Evolutionary conservation across 805 yeast species (phyloP), one percentile per base, ranked within the genome.

Genomic region (Kregervanrija pseudodelftensis): DNA sequence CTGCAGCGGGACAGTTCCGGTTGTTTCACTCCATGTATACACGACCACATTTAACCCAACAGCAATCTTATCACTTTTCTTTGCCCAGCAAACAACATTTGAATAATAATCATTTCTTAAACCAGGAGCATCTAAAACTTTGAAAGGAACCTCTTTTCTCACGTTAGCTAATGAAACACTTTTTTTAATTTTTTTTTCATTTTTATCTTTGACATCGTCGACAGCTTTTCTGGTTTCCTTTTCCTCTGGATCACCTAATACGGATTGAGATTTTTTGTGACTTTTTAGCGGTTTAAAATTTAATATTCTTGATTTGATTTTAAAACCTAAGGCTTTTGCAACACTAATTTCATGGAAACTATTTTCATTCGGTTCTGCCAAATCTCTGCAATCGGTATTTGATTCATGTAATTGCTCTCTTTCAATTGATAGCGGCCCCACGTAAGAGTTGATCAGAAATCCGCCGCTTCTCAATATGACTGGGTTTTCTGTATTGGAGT

Each of bases 41-140:
- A 76, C 81, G 4, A 72, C 63, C 3, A 67, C 55, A 0, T 78
- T 81, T 31, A 86, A 64, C 0, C 90, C 96, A 1, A 87, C 87
- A 0, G 82, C 81, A 0, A 86, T 65, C 17, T 66, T 67, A 36
- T 69, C 70, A 1, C 77, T 63, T 12, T 52, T 53, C 8, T 57
- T 58, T 0, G 89, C 78, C 95, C 95, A 87, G 5, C 87, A 74
- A 0, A 87, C 73, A 44, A 85, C 66, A 56, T 85, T 85, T 1
- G 86, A 73, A 61, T 87, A 88, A 56, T 80, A 87, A 58, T 88
- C 95, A 59, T 85, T 82, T 48, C 82, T 66, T 43, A 87, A 60
- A 2, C 79, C 78, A 0, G 89, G 89, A 0, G 93, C 90, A 56
- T 77, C 82, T 14, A 81, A 60, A 0, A 79, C 78, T 48, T 74